Base-by-base conservation (phyloP, 345 rosid genomes). In the Diplotaxis tenuifolia region DNA sequence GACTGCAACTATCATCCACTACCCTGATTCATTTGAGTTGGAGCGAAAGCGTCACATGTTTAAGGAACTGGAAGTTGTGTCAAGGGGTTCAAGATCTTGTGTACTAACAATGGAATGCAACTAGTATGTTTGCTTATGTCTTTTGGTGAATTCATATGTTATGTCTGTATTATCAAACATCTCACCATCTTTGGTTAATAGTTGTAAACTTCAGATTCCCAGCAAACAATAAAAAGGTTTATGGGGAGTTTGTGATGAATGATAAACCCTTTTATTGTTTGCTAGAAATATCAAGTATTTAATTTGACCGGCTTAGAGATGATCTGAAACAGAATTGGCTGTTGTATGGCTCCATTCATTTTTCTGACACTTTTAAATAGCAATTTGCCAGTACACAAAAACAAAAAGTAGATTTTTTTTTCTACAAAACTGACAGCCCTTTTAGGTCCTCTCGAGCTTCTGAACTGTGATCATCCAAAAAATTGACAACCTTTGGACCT, bases 261-360 rank as follows among this genome's bases (percentile, higher is more conserved):
- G 1, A 25, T 25, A n/a, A n/a, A n/a, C n/a, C n/a, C n/a, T 25
- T 25, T 25, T 25, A 25, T 25, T 2, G 28, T 25, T 25, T 25
- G 28, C 28, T 25, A 5, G 28, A 25, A 25, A 25, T 25, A 3
- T 25, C n/a, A n/a, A n/a, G n/a, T n/a, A n/a, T n/a, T n/a, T n/a
- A n/a, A 5, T 25, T 32, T 3, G 16, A 6, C 6, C 1, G 52
- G 34, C 34, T 60, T 25, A 54, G 16, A 54, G 27, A 10, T 29
- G 40, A 19, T 22, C 20, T 71, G 12, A 50, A 62, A 62, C 29
- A 62, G 20, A 31, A 31, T 14, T 70, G 32, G 15, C 8, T 62
- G 54, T 34, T 36, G 45, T 36, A 36, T 36, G 70, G 22, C 28
- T 73, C 64, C 57, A 62, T 62, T 62, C 73, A 59, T 59, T 65